A percentile compares a stretch with the other conserved stretches of the same genome.
Evolutionary conservation across 2,329 filamentous ascomycete genomes (phyloP).

Genomic region (Sclerotinia subarctica): DNA sequence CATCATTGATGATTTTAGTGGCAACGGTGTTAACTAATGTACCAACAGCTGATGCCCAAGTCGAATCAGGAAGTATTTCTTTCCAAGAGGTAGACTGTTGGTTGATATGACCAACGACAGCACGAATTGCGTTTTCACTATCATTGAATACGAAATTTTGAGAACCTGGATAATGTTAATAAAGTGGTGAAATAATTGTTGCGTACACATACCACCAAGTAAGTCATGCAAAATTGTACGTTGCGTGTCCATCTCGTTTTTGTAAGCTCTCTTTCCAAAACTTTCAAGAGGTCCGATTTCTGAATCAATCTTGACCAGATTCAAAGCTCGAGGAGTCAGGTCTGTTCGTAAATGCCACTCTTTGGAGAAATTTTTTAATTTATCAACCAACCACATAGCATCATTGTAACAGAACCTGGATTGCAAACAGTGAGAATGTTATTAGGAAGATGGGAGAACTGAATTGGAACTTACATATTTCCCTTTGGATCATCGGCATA

Average conservation of each 20-base stretch:
- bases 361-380: constrained; percentile 48
- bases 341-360: constrained; percentile 55
- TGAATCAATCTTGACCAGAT: constrained; percentile 56
- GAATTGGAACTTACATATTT: constrained; percentile 54
- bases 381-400: constrained; percentile 59
- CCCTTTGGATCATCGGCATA: constrained; percentile 62
- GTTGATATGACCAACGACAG: constrained; percentile 52
- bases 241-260: constrained; percentile 58
- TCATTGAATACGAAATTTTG: constrained; percentile 60
- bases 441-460: not conserved
- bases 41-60: constrained; percentile 61
- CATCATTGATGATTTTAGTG: constrained; percentile 58
- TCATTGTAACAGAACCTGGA: constrained; percentile 65
- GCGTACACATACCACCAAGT: constrained; percentile 47
- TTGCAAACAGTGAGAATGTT: constrained; percentile 8
- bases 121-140: constrained; percentile 50
- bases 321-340: constrained; percentile 48
- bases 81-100: constrained; percentile 56
- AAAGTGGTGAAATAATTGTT: not conserved
- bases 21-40: constrained; percentile 58
- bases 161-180: constrained; percentile 41
- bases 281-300: constrained; percentile 57
- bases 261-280: constrained; percentile 61
- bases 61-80: constrained; percentile 55
- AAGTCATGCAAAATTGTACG: constrained; percentile 60